phyloP scores from a whole-genome alignment of 2,329 filamentous ascomycete genomes.

The Arachnomyces sp. region DNA sequence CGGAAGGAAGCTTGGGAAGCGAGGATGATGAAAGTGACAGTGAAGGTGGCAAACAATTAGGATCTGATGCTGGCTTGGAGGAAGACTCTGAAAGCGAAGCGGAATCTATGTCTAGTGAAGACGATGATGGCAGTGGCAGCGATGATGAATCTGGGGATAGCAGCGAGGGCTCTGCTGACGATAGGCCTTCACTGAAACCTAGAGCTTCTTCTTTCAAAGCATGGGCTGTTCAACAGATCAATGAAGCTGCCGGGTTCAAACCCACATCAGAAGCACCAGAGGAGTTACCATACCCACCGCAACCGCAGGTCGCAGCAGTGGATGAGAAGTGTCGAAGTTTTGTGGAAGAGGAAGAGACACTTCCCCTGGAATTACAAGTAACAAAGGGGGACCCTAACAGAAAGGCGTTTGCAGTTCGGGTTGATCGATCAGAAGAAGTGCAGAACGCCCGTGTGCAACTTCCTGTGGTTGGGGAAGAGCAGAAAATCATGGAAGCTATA shows the following conservation, averaged over 20 bases:
- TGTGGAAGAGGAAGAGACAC: conserved; percentile 30
- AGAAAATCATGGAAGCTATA: conserved; percentile 96
- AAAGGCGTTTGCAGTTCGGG: conserved; percentile 67
- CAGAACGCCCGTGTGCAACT: conserved; percentile 70
- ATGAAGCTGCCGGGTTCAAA: conserved; percentile 66
- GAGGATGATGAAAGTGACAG: conserved; percentile 31
- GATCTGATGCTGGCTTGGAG: conserved; percentile 8
- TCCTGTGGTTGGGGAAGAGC: conserved; percentile 89
- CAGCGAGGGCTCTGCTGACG: conserved; percentile 16
- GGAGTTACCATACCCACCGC: conserved; percentile 22
- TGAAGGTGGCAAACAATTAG: conserved; percentile 18
- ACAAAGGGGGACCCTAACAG: conserved; percentile 43
- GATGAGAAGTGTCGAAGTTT: conserved; percentile 28
- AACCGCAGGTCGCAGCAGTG: conserved; percentile 22
- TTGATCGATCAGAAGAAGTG: conserved; percentile 62
- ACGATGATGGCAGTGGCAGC: conserved; percentile 17
- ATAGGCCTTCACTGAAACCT: conserved; percentile 21
- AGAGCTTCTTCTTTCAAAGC: conserved; percentile 71
- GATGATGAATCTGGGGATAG: conserved; percentile 23
- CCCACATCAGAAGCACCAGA: conserved; percentile 34
- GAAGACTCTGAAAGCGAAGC: conserved; percentile 23
- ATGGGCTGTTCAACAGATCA: conserved; percentile 82
- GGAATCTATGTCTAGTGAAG: conserved; percentile 15
- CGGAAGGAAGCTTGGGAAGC: conserved; percentile 31
- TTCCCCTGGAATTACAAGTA: conserved; percentile 31